Evolutionary conservation across 2,329 filamentous ascomycete species (phyloP).

Genomic region (Metarhizium humberi): DNA sequence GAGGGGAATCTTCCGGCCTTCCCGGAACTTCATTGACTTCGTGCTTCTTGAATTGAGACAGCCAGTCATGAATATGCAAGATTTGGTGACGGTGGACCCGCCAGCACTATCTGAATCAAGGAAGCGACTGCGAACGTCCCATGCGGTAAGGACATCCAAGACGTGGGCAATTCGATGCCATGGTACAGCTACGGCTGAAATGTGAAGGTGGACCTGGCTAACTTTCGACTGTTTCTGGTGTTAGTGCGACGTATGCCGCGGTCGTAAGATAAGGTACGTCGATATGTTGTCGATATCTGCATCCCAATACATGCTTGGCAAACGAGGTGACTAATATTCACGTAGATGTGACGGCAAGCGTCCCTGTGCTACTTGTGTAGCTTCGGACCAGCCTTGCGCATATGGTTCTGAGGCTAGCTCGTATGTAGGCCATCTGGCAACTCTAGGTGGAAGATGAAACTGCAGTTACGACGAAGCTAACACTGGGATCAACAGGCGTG

Average conservation of each 20-base stretch:
- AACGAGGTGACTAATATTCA: neutral
- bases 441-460: neutral
- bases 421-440: conserved; percentile 17
- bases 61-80: conserved; percentile 6
- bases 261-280: conserved; percentile 35
- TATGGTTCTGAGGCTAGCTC: conserved; percentile 34
- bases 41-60: neutral
- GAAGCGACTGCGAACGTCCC: conserved; percentile 32
- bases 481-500: conserved; percentile 14
- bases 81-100: conserved; percentile 16
- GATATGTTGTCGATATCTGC: neutral
- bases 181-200: no score
- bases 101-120: conserved; percentile 20
- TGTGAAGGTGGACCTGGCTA: no score
- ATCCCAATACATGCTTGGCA: neutral
- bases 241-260: conserved; percentile 38
- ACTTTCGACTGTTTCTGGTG: no score
- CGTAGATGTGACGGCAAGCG: conserved; percentile 36
- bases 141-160: conserved; percentile 23
- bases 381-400: conserved; percentile 27
- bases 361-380: conserved; percentile 31
- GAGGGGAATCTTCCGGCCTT: no score
- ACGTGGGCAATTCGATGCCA: no score
- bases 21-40: neutral
- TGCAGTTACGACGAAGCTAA: neutral